Conservation (phyloP, 495 filamentous ascomycete species). For the Neurospora discreta region DNA sequence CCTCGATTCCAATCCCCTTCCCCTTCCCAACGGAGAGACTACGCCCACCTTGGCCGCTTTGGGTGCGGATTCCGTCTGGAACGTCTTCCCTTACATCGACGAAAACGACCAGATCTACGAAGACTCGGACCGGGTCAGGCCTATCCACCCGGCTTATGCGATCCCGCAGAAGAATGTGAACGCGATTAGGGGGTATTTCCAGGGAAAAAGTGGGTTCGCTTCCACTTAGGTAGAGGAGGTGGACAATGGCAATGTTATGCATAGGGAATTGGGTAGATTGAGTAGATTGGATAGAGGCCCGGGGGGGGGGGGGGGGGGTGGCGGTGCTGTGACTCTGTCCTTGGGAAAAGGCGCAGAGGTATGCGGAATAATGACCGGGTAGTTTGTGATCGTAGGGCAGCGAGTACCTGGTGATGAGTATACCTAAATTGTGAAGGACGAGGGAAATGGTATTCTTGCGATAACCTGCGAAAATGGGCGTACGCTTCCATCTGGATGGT, state of each 20-base stretch:
- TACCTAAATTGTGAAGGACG: background rate
- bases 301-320: too few species aligned
- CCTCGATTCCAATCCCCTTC: constrained; percentile 27
- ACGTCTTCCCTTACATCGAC: constrained; percentile 36
- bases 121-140: constrained; percentile 40
- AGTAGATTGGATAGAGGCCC: background rate
- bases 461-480: background rate
- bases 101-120: constrained; percentile 38
- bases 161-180: constrained; percentile 62
- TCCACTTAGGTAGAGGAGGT: background rate
- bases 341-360: background rate
- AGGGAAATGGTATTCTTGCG: background rate
- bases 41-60: constrained; percentile 3
- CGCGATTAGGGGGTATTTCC: constrained; percentile 52
- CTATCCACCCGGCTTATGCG: constrained; percentile 74
- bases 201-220: constrained; percentile 40
- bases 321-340: background rate
- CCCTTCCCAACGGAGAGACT: constrained; percentile 12
- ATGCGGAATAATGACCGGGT: background rate
- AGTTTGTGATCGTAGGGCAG: background rate
- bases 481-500: background rate
- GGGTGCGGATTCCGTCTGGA: constrained; percentile 41
- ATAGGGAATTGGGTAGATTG: background rate
- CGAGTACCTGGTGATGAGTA: background rate
- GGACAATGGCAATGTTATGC: too few species aligned